Base-by-base conservation (phyloP, 2,329 filamentous ascomycete genomes). In the Xylaria sp. region DNA sequence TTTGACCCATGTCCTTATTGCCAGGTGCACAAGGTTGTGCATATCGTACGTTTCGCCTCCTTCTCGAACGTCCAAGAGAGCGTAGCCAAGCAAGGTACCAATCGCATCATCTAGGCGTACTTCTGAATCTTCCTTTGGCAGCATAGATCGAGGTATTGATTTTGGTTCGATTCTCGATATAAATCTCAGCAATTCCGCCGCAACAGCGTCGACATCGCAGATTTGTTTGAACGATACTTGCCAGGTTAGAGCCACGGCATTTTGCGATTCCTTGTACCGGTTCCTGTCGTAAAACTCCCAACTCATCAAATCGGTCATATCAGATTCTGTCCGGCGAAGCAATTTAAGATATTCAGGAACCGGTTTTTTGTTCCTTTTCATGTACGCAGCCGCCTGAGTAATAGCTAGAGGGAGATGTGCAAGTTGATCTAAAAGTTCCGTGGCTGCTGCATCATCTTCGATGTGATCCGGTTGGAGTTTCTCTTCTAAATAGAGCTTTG, bases 111-210 rank as follows among this genome's bases (percentile, higher is more conserved):
- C 23, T 0, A 62, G 13, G 10, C 33, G 23, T 36, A 6, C 26
- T 0, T 76, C 61, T 4, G 72, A 72, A 2, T 61, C 44, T 0
- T 20, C 15, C 0, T 1, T 3, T 1, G 80, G 79, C 6, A 79
- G 68, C 0, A 83, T 67, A 2, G 77, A 74, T 40, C 65, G 68
- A 1, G 81, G 78, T 58, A 83, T 81, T 1, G 77, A 75, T 63
- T 79, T 79, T 0, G 77, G 75, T 60, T 81, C 78, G 54, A 84
- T 77, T 28, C 72, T 79, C 2, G 79, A 79, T 28, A 81, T 78
- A 62, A 82, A 80, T 0, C 72, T 76, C 2, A 85, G 74, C 56
- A 81, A 65, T 0, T 77, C 68, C 33, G 78, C 78, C 2, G 81
- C 81, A 4, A 72, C 42, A 0, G 59, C 4, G 57, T 81, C 70